Percentiles rank a stretch among this genome's conserved stretches.
phyloP scores from a whole-genome alignment of 257 asterid genomes.

The Anisodus tanguticus region DNA sequence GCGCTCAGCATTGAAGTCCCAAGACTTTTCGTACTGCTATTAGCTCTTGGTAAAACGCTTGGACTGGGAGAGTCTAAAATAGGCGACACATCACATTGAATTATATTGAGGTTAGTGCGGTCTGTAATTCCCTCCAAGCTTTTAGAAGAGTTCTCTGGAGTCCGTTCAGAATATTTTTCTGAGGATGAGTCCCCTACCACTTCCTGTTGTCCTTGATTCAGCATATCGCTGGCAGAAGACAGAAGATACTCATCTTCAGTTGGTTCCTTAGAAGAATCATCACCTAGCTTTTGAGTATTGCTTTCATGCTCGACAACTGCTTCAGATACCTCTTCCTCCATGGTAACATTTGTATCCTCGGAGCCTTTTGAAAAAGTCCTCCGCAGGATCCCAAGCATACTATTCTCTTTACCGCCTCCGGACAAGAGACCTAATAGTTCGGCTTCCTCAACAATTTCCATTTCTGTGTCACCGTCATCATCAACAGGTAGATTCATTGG shows the following conservation, averaged over 20 bases:
- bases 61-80: constrained; percentile 73
- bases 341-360: constrained; percentile 24
- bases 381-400: constrained; percentile 29
- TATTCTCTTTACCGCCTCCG: constrained; percentile 26
- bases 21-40: constrained; percentile 72
- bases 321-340: constrained; percentile 28
- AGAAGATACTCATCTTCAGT: constrained; percentile 20
- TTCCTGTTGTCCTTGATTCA: neutral
- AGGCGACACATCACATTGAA: constrained; percentile 41
- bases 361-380: constrained; percentile 16
- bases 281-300: neutral
- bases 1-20: constrained; percentile 61
- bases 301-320: neutral
- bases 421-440: constrained; percentile 32
- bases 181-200: constrained; percentile 15
- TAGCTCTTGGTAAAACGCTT: constrained; percentile 77
- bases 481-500: constrained; percentile 70
- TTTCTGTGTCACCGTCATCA: constrained; percentile 90
- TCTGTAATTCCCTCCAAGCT: constrained; percentile 43
- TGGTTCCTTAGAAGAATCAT: constrained; percentile 20
- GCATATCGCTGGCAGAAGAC: constrained; percentile 2
- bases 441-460: constrained; percentile 79
- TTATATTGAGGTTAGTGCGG: constrained; percentile 43
- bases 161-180: constrained; percentile 29
- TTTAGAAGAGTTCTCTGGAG: constrained; percentile 51